phyloP scores from a whole-genome alignment of 164 flowering plant genomes.

The Cinnamomum chago region DNA sequence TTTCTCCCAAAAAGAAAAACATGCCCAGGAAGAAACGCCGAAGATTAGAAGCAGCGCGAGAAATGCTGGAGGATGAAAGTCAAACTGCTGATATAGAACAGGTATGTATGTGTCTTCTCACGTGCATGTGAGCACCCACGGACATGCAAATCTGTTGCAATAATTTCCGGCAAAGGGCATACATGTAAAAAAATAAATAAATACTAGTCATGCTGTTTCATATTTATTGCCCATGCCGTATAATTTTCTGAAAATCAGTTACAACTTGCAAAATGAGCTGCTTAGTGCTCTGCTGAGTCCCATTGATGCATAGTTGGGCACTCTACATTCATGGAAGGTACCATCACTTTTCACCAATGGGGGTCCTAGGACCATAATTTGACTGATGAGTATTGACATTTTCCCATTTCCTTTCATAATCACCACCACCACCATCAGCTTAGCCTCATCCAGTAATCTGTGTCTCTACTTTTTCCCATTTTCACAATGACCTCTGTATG shows the following conservation, averaged over 20 bases:
- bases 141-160: neutral
- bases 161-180: neutral
- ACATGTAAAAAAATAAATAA: too few species aligned
- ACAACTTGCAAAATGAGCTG: neutral
- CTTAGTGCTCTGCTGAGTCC: too few species aligned
- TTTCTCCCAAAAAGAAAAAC: conserved; percentile 43
- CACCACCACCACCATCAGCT: too few species aligned
- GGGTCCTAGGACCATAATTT: too few species aligned
- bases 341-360: neutral
- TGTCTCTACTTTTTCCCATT: neutral
- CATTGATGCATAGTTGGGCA: neutral
- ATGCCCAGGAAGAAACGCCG: conserved; percentile 87
- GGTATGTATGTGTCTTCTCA: conserved; percentile 12
- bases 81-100: conserved; percentile 26
- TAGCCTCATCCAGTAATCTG: neutral
- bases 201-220: neutral
- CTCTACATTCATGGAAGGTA: neutral
- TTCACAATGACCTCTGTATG: neutral
- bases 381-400: too few species aligned
- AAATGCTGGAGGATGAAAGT: conserved; percentile 70
- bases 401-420: too few species aligned
- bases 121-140: neutral
- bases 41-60: conserved; percentile 82
- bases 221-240: neutral
- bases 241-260: neutral